Evolutionary conservation across 345 rosid genomes (phyloP), one percentile per base, ranked within the genome.

Genomic region (Isatis tinctoria): DNA sequence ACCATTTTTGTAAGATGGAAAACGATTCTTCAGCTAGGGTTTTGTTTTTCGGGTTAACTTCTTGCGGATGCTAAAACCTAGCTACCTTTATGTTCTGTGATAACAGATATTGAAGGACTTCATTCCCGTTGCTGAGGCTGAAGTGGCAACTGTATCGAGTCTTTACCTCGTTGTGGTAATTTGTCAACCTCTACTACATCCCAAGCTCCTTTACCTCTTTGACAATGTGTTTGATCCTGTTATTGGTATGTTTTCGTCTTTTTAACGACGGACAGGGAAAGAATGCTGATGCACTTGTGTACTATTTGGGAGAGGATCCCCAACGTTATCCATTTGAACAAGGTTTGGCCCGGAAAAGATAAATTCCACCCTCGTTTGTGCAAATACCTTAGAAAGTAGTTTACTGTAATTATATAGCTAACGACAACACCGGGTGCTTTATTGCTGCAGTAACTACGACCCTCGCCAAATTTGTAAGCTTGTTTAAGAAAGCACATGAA

Each of bases 231-330:
- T 54, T 35, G 58, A 63, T 59, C 22, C 43, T 32, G 40, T 48
- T 20, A 48, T 16, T 16, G 56, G 35, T 32, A 32, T 32, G 35
- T 32, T 4, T 5, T 61, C 44, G 14, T 11, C 20, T 40, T 28
- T 67, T 41, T 57, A 65, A 65, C 80, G 80, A 63, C 80, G 80
- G 70, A 73, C 90, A 95, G 98, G 99, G 96, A 74, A 87, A 88
- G 74, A 90, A 92, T 83, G 99, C 97, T 52, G 97, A 95, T 84
- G 92, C 92, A 69, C 97, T 95, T 75, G 96, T 86, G 28, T 82
- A 79, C 60, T 95, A 95, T 65, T 92, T 92, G 66, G 88, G 92
- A 2, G 97, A 95, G 88, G 99, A 95, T 85, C 99, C 96, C 27
- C 86, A 85, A 13, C 87, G 87, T 33, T 92, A 83, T 75, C 97